Base-by-base conservation (phyloP, 805 yeast genomes). In the Zygoascus bituminiphila region DNA sequence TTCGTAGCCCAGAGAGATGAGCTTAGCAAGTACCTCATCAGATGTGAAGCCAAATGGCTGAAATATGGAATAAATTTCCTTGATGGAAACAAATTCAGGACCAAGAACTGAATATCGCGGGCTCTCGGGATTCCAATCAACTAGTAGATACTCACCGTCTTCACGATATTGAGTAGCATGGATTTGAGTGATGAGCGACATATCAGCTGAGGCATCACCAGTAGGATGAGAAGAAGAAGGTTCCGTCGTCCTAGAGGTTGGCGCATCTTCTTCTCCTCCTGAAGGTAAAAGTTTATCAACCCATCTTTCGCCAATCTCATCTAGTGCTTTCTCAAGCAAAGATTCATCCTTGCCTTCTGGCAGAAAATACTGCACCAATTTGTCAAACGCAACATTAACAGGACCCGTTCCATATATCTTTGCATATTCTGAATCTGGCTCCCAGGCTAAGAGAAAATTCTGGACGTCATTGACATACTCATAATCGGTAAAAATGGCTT, bases 111-210 rank as follows among this genome's bases (percentile, higher is more conserved):
- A 42, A 19, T 36, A 45, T 5, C n/a, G 29, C 15, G 37, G 50
- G 31, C 15, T 14, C 1, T 42, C 45, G 17, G 37, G 21, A 19
- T 43, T 36, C 50, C 51, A 50, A 14, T 50, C 49, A 2, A 54
- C 55, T 19, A 51, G 24, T 15, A 42, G 50, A 23, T 48, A 49
- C 15, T n/a, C 31, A 5, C 51, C 54, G 22, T 48, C 48, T 12
- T 22, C 40, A 6, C 46, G 48, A 26, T 38, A 44, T 24, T 38
- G 51, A 3, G 44, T 23, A 8, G 31, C 44, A 6, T 36, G 39
- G 17, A 36, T 36, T 20, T 36, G 19, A 12, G 39, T n/a, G 20
- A 36, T 36, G 22, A 19, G 22, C 10, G 22, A 36, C 22, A 36
- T 14, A 17, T 35, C 15, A 14, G n/a, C 9, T n/a, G 7, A 15